A percentile compares a stretch with the other conserved stretches of the same genome.
Evolutionary conservation across 1,284 basidiomycete genomes (phyloP).

Genomic region (Meira miltonrushii): DNA sequence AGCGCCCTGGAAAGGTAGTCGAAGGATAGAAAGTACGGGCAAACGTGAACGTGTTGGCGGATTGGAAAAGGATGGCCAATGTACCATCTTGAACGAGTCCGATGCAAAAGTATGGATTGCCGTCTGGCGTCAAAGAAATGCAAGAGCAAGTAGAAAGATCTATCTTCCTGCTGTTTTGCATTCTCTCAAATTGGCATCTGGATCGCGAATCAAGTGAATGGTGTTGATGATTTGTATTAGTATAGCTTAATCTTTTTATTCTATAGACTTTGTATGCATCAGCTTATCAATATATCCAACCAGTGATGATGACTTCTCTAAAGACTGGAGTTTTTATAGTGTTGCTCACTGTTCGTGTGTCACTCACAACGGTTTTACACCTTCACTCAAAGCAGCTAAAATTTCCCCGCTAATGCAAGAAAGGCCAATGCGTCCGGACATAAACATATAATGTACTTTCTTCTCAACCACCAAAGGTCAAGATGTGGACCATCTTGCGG

Average conservation of each 20-base stretch:
- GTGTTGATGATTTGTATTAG: too few relatives aligned
- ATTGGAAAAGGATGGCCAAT: constrained; percentile 21
- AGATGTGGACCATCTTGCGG: too few relatives aligned
- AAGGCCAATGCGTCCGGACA: too few relatives aligned
- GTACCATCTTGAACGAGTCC: constrained; percentile 1
- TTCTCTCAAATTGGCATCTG: too few relatives aligned
- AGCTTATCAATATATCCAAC: too few relatives aligned
- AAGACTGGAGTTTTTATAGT: not conserved
- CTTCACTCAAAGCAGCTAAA: not conserved
- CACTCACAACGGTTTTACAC: not conserved
- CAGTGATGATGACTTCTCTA: too few relatives aligned
- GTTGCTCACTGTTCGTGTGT: not conserved
- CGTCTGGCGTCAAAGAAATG: constrained; percentile 41
- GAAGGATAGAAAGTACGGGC: constrained; percentile 21
- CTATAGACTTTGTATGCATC: too few relatives aligned
- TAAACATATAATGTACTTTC: too few relatives aligned
- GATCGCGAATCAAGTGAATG: too few relatives aligned
- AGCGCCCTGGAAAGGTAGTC: constrained; percentile 35
- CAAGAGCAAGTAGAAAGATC: constrained; percentile 44
- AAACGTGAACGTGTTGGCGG: constrained; percentile 35
- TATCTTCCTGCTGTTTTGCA: too few relatives aligned
- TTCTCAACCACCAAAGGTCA: too few relatives aligned
- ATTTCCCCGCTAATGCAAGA: not conserved
- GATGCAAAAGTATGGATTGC: constrained; percentile 18
- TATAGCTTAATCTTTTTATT: too few relatives aligned